Conservation (phyloP, 2,329 filamentous ascomycete genomes). For the Rosellinia necatrix region DNA sequence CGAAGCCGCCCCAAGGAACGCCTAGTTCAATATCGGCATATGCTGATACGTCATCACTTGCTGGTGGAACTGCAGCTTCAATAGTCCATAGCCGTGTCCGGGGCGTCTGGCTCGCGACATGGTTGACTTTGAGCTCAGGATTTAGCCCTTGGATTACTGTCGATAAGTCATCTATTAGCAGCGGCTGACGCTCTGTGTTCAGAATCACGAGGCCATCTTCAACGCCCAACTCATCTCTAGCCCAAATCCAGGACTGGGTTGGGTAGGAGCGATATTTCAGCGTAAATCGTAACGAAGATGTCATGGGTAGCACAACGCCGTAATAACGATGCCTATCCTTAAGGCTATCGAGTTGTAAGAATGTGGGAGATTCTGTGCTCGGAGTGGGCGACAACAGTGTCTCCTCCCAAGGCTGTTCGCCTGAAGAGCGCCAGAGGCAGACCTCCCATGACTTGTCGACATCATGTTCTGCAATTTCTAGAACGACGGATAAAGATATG, state of each 20-base stretch:
- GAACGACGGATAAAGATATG: conserved; percentile 68
- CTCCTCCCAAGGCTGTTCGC: conserved; percentile 62
- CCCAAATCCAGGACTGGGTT: conserved; percentile 70
- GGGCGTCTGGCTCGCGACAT: conserved; percentile 67
- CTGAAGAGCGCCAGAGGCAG: conserved; percentile 70
- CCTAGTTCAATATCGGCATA: conserved; percentile 64
- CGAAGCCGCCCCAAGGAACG: conserved; percentile 60
- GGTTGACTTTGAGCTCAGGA: conserved; percentile 56
- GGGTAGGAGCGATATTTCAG: conserved; percentile 66
- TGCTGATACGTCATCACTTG: conserved; percentile 61
- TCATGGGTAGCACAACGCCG: conserved; percentile 53
- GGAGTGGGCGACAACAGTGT: conserved; percentile 44
- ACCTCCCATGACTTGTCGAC: conserved; percentile 70
- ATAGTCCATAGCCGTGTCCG: conserved; percentile 74
- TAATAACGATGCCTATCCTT: conserved; percentile 57
- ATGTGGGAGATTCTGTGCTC: conserved; percentile 47
- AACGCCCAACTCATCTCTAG: conserved; percentile 65
- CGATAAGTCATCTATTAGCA: conserved; percentile 47
- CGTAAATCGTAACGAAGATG: conserved; percentile 65
- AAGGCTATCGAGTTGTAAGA: conserved; percentile 51
- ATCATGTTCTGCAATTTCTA: conserved; percentile 65
- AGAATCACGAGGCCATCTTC: conserved; percentile 67
- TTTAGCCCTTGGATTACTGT: conserved; percentile 64
- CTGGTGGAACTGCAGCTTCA: conserved; percentile 58
- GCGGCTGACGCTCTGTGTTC: conserved; percentile 41